phyloP scores from a whole-genome alignment of 306 rosid genomes.

The Fragaria ananassa region DNA sequence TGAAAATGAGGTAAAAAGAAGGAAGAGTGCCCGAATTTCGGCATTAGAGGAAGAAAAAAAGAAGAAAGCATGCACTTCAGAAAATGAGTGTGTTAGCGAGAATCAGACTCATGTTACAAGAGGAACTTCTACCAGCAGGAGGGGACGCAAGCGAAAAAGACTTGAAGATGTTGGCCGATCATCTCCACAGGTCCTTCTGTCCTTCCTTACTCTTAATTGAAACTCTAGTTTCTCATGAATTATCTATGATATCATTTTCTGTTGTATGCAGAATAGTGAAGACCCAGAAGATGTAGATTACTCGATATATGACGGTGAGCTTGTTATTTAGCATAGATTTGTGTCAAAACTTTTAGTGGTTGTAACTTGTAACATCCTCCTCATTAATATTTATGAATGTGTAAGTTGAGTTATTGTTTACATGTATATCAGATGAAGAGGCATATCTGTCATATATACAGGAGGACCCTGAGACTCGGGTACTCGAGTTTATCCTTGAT shows the following conservation, averaged over 20 bases:
- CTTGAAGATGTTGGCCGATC: conserved; percentile 24
- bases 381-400: background rate
- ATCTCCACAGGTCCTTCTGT: conserved; percentile 25
- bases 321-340: background rate
- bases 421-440: conserved; percentile 18
- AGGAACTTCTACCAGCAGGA: conserved; percentile 16
- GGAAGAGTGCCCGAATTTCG: conserved; percentile 34
- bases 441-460: conserved; percentile 3
- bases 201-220: background rate
- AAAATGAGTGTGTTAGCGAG: background rate
- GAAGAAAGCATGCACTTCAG: conserved; percentile 9
- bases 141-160: conserved; percentile 32
- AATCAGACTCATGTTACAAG: background rate
- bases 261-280: conserved; percentile 24
- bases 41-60: conserved; percentile 34
- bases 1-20: conserved; percentile 7
- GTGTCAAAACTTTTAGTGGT: background rate
- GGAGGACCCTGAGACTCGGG: conserved; percentile 14
- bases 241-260: background rate
- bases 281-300: background rate
- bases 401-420: background rate
- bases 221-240: background rate
- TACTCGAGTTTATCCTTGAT: conserved; percentile 33
- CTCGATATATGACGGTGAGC: conserved; percentile 23
- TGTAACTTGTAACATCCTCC: background rate